Percentiles rank a stretch among this genome's conserved stretches.
Evolutionary conservation across 306 rosid genomes (phyloP).

Genomic region (Carpinus fangiana): DNA sequence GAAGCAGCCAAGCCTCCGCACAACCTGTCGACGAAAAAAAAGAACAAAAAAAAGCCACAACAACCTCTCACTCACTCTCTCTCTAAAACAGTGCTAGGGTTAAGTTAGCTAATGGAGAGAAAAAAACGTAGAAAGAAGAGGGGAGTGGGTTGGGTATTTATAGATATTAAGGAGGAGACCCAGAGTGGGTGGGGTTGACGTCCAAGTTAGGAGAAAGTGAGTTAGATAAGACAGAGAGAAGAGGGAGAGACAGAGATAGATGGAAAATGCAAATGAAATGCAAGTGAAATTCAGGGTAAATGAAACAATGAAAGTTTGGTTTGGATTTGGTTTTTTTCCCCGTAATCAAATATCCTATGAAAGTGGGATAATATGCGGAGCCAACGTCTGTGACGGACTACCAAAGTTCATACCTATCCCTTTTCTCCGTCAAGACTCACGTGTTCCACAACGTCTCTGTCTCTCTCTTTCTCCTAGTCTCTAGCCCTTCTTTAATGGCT

Average conservation of each 20-base stretch:
- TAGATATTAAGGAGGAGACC: constrained; percentile 28
- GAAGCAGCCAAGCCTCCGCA: constrained; percentile 15
- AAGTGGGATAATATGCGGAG: constrained; percentile 30
- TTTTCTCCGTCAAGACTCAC: constrained; percentile 23
- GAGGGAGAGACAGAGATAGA: no score
- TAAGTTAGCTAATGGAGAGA: constrained; percentile 14
- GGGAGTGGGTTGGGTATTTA: constrained; percentile 39
- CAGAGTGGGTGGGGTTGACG: constrained; percentile 42
- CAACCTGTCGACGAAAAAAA: constrained; percentile 27
- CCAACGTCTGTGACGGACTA: constrained; percentile 19
- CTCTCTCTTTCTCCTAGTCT: neutral
- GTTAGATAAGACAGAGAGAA: neutral
- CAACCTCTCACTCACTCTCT: constrained; percentile 29
- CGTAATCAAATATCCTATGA: constrained; percentile 21
- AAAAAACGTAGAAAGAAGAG: constrained; percentile 1
- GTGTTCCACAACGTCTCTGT: constrained; percentile 45
- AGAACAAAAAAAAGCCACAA: neutral
- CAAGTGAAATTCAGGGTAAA: constrained; percentile 28
- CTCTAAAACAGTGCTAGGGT: constrained; percentile 25
- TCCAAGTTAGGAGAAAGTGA: constrained; percentile 10
- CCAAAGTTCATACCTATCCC: constrained; percentile 12
- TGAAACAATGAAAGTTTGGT: constrained; percentile 21
- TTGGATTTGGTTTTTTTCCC: neutral
- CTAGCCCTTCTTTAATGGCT: constrained; percentile 18
- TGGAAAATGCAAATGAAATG: constrained; percentile 24